phyloP scores from a whole-genome alignment of 768 basidiomycete genomes.

The Mycena chlorophos region DNA sequence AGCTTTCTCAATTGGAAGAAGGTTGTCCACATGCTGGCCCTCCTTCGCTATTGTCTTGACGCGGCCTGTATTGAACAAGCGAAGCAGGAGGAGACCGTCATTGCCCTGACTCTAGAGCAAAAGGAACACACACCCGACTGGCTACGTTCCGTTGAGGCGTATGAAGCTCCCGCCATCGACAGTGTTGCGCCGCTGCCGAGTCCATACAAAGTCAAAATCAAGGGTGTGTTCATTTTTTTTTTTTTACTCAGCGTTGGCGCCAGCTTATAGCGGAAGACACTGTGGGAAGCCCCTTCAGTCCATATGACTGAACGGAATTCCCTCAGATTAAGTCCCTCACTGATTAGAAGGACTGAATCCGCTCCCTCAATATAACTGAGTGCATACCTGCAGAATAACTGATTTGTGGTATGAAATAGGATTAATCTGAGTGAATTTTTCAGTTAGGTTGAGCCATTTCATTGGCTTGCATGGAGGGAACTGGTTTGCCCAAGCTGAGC shows the following conservation, averaged over 20 bases:
- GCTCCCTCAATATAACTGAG: too few species aligned
- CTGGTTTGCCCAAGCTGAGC: too few species aligned
- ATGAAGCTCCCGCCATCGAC: too few species aligned
- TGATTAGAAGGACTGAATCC: too few species aligned
- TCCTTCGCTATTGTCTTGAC: neutral
- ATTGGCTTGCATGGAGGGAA: too few species aligned
- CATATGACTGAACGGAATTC: too few species aligned
- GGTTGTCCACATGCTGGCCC: conserved; percentile 20
- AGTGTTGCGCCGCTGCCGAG: neutral
- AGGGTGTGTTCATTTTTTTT: conserved; percentile 12
- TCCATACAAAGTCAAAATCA: neutral
- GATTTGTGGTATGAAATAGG: too few species aligned
- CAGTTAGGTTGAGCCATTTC: too few species aligned
- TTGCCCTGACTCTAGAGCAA: neutral
- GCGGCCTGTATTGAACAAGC: neutral
- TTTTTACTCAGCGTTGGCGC: neutral
- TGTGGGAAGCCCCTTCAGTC: too few species aligned
- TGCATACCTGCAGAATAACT: too few species aligned
- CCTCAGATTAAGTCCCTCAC: too few species aligned
- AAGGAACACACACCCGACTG: neutral
- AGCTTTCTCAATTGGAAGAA: conserved; percentile 30
- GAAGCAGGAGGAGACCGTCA: neutral
- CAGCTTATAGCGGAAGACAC: neutral
- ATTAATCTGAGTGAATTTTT: too few species aligned
- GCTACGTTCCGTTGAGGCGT: neutral